Conservation (phyloP, 2,329 filamentous ascomycete genomes). For the Penicillium sp. region DNA sequence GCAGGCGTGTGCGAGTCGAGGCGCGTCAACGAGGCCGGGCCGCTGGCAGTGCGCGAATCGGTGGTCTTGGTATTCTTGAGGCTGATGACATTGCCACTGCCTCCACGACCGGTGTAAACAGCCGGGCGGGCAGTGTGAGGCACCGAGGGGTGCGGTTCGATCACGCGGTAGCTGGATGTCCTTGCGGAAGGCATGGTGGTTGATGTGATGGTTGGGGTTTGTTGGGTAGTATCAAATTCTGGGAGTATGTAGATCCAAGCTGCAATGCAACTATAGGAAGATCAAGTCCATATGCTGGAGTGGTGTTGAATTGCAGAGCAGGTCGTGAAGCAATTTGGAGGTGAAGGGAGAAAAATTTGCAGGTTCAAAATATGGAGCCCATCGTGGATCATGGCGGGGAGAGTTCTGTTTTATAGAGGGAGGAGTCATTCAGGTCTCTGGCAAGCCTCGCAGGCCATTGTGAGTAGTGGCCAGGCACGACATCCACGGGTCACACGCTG, state of each 20-base stretch:
- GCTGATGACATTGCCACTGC: conserved; percentile 59
- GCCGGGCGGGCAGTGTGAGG: conserved; percentile 50
- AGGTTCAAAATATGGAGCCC: conserved; percentile 11
- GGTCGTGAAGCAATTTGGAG: background rate
- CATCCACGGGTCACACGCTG: conserved; percentile 26
- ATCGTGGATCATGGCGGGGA: conserved; percentile 14
- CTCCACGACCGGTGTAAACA: conserved; percentile 57
- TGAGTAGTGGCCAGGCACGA: conserved; percentile 20
- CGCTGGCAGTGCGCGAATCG: conserved; percentile 42
- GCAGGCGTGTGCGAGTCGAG: conserved; percentile 48
- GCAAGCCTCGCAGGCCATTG: background rate
- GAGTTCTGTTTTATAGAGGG: conserved; percentile 21
- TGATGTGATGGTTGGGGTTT: conserved; percentile 9
- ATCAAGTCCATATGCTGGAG: conserved; percentile 15
- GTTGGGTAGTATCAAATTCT: conserved; percentile 5
- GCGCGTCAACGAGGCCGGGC: conserved; percentile 53
- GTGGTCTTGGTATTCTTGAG: conserved; percentile 56
- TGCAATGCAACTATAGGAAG: conserved; percentile 16
- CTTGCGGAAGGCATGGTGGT: conserved; percentile 31
- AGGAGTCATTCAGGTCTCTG: conserved; percentile 14
- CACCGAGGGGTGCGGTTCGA: conserved; percentile 64
- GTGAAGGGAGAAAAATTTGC: conserved; percentile 3
- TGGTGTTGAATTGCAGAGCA: background rate
- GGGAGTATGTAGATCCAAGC: conserved; percentile 4
- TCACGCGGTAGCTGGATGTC: conserved; percentile 53